A percentile compares a stretch with the other conserved stretches of the same genome.
These are phyloP conservation scores for Hyphodiscus hymeniophilus DNA, from an alignment of 495 filamentous ascomycete species.

Conservation along the genomic window DNA sequence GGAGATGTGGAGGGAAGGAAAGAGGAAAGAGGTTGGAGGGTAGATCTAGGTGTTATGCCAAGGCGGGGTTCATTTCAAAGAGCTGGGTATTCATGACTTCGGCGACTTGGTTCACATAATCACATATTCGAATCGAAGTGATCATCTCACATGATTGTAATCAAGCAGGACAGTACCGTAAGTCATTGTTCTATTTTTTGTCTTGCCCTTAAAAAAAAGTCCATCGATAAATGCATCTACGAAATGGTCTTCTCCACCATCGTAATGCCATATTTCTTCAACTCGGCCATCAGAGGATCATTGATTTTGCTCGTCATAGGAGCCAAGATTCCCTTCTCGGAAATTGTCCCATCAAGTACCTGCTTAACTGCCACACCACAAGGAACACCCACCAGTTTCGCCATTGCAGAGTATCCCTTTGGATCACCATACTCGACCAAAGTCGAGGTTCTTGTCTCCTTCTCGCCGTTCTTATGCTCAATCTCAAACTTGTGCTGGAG, in stretches of 20 bases:
- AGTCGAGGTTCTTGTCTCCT: constrained; percentile 72
- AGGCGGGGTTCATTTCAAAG: too few species aligned
- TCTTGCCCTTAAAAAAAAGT: constrained; percentile 41
- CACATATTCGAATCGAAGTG: too few species aligned
- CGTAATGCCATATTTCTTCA: constrained; percentile 49
- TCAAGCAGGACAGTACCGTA: too few species aligned
- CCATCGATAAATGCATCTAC: constrained; percentile 39
- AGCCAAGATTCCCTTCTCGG: constrained; percentile 70
- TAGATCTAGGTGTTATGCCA: too few species aligned
- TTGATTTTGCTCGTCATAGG: constrained; percentile 71
- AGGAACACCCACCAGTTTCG: constrained; percentile 68
- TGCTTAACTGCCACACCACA: constrained; percentile 59
- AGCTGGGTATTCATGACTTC: too few species aligned
- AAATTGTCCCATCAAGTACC: constrained; percentile 75
- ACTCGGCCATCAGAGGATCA: constrained; percentile 60
- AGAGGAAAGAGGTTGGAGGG: too few species aligned
- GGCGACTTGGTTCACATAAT: too few species aligned
- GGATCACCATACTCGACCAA: constrained; percentile 82
- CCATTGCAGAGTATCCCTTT: constrained; percentile 79
- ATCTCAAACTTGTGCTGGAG: constrained; percentile 86
- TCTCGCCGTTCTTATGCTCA: constrained; percentile 60
- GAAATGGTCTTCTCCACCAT: constrained; percentile 22
- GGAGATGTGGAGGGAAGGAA: too few species aligned
- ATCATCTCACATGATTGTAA: too few species aligned
- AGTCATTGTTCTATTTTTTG: constrained; percentile 34